Evolutionary conservation across 352 stramenopile species (phyloP).

Genomic region (Globisporangium emineosum): DNA sequence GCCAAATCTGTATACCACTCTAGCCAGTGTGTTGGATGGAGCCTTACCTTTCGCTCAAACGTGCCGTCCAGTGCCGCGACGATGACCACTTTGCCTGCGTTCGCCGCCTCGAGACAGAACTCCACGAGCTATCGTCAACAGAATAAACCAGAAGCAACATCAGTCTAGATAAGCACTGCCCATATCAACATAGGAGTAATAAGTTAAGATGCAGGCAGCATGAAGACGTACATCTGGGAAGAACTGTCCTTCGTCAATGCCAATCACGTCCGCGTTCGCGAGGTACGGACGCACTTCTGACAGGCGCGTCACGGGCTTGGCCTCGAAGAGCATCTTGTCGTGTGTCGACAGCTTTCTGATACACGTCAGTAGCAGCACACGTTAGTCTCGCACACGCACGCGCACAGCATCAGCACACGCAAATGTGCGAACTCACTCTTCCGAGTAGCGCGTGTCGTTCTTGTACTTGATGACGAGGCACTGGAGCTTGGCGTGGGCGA

Average conservation of each 20-base stretch:
- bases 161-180: neutral
- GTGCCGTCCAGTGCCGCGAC: constrained; percentile 72
- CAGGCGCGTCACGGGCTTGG: constrained; percentile 54
- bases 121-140: constrained; percentile 47
- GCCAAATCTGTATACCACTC: neutral
- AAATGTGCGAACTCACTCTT: constrained; percentile 32
- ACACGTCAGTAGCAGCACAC: neutral
- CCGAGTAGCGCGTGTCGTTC: constrained; percentile 76
- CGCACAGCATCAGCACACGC: neutral
- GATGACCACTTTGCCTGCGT: constrained; percentile 76
- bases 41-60: constrained; percentile 70
- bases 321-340: constrained; percentile 69
- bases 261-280: constrained; percentile 78
- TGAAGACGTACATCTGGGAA: constrained; percentile 59
- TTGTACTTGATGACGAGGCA: constrained; percentile 83
- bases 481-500: constrained; percentile 73
- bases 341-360: constrained; percentile 70
- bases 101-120: constrained; percentile 69
- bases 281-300: constrained; percentile 53
- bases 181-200: neutral
- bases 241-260: constrained; percentile 87
- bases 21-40: too few relatives aligned
- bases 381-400: too few relatives aligned
- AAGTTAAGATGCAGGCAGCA: neutral
- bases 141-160: neutral